phyloP scores from a whole-genome alignment of 768 basidiomycete species.

The Lactifluus hygrophoroides region DNA sequence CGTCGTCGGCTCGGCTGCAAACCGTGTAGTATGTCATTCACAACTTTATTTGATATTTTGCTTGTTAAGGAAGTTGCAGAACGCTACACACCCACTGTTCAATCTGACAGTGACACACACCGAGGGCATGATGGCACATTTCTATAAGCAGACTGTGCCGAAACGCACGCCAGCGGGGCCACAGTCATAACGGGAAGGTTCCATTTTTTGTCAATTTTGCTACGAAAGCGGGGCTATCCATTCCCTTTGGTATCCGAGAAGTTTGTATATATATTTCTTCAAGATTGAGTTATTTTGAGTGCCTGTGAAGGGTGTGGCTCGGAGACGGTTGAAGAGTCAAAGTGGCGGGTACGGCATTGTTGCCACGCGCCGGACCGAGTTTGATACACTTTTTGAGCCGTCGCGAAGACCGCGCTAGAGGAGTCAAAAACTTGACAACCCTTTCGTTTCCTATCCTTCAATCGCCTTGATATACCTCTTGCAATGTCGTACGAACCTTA shows the following conservation, averaged over 20 bases:
- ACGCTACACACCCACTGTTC: conserved; percentile 75
- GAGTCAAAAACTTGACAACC: background rate
- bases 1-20: conserved; percentile 51
- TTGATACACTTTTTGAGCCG: background rate
- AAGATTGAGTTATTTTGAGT: background rate
- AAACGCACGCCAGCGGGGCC: background rate
- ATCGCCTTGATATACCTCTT: background rate
- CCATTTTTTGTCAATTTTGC: background rate
- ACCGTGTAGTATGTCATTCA: conserved; percentile 46
- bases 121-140: conserved; percentile 59
- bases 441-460: background rate
- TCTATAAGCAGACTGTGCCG: conserved; percentile 55
- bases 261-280: background rate
- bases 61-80: conserved; percentile 35
- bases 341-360: background rate
- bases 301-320: too few relatives aligned
- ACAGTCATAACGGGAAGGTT: too few relatives aligned
- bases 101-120: conserved; percentile 64
- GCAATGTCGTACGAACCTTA: conserved; percentile 14
- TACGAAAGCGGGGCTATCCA: background rate
- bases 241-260: background rate
- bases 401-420: background rate
- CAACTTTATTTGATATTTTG: background rate
- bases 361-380: background rate
- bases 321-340: background rate